Percentiles rank a stretch among this genome's conserved stretches.
Evolutionary conservation across 2,329 filamentous ascomycete species (phyloP).

Genomic region (Fusarium sp.): DNA sequence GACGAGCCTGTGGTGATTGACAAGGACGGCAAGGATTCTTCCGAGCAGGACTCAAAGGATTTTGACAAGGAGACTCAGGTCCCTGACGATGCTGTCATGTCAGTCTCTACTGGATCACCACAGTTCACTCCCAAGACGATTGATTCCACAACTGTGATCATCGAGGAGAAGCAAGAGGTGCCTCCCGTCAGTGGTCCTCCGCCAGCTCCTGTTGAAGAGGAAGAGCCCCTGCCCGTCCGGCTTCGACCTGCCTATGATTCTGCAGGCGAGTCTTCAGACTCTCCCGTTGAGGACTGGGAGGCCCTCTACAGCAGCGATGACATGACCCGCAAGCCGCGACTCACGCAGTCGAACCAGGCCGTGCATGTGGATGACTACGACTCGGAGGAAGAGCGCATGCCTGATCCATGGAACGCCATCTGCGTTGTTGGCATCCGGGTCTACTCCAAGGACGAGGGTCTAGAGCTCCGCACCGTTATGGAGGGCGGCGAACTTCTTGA

Average conservation of each 20-base stretch:
- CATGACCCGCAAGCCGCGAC: constrained; percentile 63
- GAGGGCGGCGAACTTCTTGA: constrained; percentile 66
- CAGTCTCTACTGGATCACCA: constrained; percentile 48
- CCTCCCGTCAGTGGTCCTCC: constrained; percentile 45
- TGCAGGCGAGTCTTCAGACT: constrained; percentile 68
- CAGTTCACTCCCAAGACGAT: constrained; percentile 49
- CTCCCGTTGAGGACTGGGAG: constrained; percentile 70
- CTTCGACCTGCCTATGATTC: constrained; percentile 54
- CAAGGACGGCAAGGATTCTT: constrained; percentile 4
- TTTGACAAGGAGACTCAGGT: constrained; percentile 21
- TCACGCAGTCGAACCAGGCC: constrained; percentile 51
- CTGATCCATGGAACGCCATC: constrained; percentile 72
- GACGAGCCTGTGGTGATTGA: constrained; percentile 22
- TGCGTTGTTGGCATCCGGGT: constrained; percentile 71
- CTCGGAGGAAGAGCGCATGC: constrained; percentile 67
- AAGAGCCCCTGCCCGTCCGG: constrained; percentile 37
- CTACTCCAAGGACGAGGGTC: constrained; percentile 68
- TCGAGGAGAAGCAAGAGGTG: constrained; percentile 51
- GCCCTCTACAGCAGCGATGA: constrained; percentile 70
- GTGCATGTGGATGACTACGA: constrained; percentile 57
- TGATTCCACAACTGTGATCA: constrained; percentile 37
- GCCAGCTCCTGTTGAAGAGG: constrained; percentile 34
- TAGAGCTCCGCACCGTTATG: constrained; percentile 67
- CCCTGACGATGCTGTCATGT: constrained; percentile 41
- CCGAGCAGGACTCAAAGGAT: constrained; percentile 15